Evolutionary conservation across 176 grass and related monocot genomes (phyloP), one percentile per base, ranked within the genome.

Genomic region (Carex cristatella): DNA sequence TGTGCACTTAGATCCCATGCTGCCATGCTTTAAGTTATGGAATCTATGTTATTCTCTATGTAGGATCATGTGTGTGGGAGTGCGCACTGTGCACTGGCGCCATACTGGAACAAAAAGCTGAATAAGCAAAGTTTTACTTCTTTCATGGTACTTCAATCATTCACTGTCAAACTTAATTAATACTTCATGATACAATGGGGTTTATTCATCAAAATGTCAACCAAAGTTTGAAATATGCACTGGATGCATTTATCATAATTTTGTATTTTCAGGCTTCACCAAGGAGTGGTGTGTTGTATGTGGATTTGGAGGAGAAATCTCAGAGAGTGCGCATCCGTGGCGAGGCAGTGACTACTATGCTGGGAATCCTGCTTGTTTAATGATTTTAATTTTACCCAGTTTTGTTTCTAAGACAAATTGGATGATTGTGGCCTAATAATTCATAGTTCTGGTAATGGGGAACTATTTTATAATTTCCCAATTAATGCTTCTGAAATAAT

Each of bases 11-110:
- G 55, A 65, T 83, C 42, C 61, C 61, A 49, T 65, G 1, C 11
- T 11, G 73, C 23, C 58, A 13, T 9, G 10, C 18, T 5, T 79
- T 32, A 61, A 40, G 15, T 44, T 78, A 79, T 61, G 7, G 18
- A 70, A 56, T 53, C 18, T 83, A 8, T 13, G 11, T 73, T 44
- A 5, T 69, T 19, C 54, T 83, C 38, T 49, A 8, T n/a, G 9
- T 62, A 89, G 87, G 90, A 92, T 82, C 88, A 79, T 65, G 91
- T 92, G 13, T 92, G 91, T 84, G 91, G 91, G 48, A 89, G 79
- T 13, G 85, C 57, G 6, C 90, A 92, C 16, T 92, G 90, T 85
- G 82, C 87, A 1, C 72, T 92, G 77, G 81, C 83, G 48, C 91
- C 85, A 10, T 87, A 92, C 51, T 92, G 91, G 88, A 85, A 57